These are phyloP conservation scores for Pestalotiopsis sp. DNA, from an alignment of 2,329 filamentous ascomycete species.

Conservation along the genomic window DNA sequence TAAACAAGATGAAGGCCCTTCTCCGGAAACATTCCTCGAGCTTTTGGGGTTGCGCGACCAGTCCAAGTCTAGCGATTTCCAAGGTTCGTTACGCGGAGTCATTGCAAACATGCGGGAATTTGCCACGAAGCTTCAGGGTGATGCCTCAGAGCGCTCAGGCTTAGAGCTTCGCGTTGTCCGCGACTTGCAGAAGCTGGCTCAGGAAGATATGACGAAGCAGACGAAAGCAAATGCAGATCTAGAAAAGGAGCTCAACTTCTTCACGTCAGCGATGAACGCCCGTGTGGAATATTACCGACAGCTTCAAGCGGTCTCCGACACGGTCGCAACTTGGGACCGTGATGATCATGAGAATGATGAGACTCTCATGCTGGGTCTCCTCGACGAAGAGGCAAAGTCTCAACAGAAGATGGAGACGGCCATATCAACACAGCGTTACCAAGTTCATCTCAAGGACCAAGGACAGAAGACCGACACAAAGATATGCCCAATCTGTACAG, in stretches of 20 bases:
- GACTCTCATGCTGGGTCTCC: slow-evolving; percentile 39
- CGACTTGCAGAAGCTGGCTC: slow-evolving; percentile 62
- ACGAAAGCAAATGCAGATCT: slow-evolving; percentile 48
- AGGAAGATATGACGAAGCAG: slow-evolving; percentile 54
- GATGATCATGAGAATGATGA: slow-evolving; percentile 49
- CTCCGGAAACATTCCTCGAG: slow-evolving; percentile 62
- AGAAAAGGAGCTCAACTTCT: slow-evolving; percentile 74
- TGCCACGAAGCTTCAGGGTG: slow-evolving; percentile 58
- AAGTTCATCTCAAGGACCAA: slow-evolving; percentile 55
- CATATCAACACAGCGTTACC: slow-evolving; percentile 76
- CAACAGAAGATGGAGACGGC: slow-evolving; percentile 60
- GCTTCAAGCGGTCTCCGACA: slow-evolving; percentile 88
- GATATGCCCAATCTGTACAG: slow-evolving; percentile 86
- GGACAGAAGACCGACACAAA: slow-evolving; percentile 66
- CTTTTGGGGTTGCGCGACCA: slow-evolving; percentile 49
- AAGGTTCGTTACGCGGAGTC: slow-evolving; percentile 70
- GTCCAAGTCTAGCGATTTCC: slow-evolving; percentile 48
- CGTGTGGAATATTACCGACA: slow-evolving; percentile 90
- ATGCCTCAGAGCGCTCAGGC: slow-evolving; percentile 53
- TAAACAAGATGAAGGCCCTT: slow-evolving; percentile 65
- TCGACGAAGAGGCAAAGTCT: slow-evolving; percentile 51
- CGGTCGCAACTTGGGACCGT: slow-evolving; percentile 74
- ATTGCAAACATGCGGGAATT: slow-evolving; percentile 71
- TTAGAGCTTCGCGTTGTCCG: slow-evolving; percentile 68
- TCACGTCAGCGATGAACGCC: slow-evolving; percentile 79